Evolutionary conservation across 2,329 filamentous ascomycete genomes (phyloP), one percentile per base, ranked within the genome.

Genomic region (Pseudogymnoascus verrucosus): DNA sequence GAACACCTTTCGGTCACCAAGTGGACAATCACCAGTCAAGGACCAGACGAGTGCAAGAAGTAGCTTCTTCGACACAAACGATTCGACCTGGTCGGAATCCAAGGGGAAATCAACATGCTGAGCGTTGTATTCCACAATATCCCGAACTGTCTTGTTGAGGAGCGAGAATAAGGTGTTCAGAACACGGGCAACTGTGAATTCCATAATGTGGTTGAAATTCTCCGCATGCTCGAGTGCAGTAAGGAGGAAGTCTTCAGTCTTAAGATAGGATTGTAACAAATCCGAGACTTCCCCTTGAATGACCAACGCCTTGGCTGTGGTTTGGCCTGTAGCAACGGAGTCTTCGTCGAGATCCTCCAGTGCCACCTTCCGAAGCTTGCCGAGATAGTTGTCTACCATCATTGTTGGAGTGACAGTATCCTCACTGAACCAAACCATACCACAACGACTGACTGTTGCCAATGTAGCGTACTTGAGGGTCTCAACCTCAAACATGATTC

Each of bases 391-490:
- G 67, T 86, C 82, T 42, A 98, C 89, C 86, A 98, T 90, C 89
- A 99, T 96, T 68, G 84, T 84, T 1, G 93, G 85, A 34, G 91
- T 93, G 42, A 99, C 93, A 28, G 93, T 98, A 73, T 99, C 96
- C 71, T 97, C 93, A 74, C 92, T 99, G 78, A 98, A 99, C 95
- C 95, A 99, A 12, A 99, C 96, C 95, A 99, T 99, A 82, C 95
- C 95, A 75, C 95, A 99, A 78, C 95, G 92, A 87, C 90, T 96
- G 73, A 99, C 95, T n/a, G 95, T 99, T 63, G 95, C 95, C 51
- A 99, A 84, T 0, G 95, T 99, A 39, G 95, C 95, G 74, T 99
- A 99, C 74, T 96, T 96, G 65, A 99, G 82, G 2, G 89, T 98
- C 78, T 99, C 96, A 37, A 99, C 95, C 79, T 99, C 95, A 72